Base-by-base conservation (phyloP, 23 red algal species). In the Pyropia yezoensis region DNA sequence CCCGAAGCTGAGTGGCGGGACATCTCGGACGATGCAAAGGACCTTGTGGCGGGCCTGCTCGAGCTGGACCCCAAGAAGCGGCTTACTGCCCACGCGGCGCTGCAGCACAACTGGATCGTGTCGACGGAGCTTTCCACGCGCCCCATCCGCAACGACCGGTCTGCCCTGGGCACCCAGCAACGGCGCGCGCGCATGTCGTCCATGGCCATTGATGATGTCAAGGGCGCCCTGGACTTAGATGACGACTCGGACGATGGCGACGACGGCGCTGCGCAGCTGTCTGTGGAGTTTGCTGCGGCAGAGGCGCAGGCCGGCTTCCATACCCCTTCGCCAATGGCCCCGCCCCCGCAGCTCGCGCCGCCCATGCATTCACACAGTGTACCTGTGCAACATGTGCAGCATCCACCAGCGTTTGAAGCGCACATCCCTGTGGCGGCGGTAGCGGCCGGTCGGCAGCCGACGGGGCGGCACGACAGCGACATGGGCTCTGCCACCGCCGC, bases 121-220 rank as follows among this genome's bases (percentile, higher is more conserved):
- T 71, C 62, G 33, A 62, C 30, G 33, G 57, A 79, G 33, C 70
- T 87, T 13, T 87, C 82, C 49, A 56, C 66, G 47, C 71, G 62
- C 18, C 62, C 72, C 62, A 76, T 87, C 71, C 66, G 29, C n/a
- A 87, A 77, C 57, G 75, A 77, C 50, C 84, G 76, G 0, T 67
- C 69, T 20, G 72, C 65, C 3, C 69, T 80, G 27, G 84, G 76
- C 20, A 75, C 63, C 57, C 73, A 89, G 52, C 70, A 75, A 27
- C 61, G 84, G 15, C 73, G 78, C 24, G 32, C 69, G 26, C 70
- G 72, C 51, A 89, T 89, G 84, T 77, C 75, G 26, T 77, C 70
- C 13, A 80, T 82, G 84, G 84, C 76, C 13, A 82, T 82, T 70
- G 76, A 80, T 27, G 66, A 89, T 62, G 74, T 80, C 51, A 70